These are phyloP conservation scores for Colletotrichum plurivorum DNA, from an alignment of 2,329 filamentous ascomycete genomes.

Conservation along the genomic window DNA sequence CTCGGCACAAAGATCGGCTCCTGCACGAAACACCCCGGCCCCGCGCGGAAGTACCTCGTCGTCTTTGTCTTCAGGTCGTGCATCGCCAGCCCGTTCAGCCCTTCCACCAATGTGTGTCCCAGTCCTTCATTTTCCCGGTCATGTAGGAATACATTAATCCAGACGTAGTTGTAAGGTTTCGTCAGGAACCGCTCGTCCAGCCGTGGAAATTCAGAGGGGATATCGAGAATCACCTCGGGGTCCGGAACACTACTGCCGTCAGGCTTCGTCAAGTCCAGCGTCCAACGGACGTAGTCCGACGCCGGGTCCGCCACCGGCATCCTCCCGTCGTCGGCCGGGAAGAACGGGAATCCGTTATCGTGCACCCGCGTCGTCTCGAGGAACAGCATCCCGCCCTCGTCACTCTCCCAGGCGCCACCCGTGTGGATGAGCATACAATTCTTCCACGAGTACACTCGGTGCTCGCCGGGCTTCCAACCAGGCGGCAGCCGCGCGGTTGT, in stretches of 20 bases:
- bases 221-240: conserved; percentile 50
- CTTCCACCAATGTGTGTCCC: conserved; percentile 8
- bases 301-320: conserved; percentile 51
- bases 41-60: conserved; percentile 48
- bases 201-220: conserved; percentile 59
- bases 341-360: conserved; percentile 36
- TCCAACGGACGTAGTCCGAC: conserved; percentile 58
- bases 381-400: conserved; percentile 10
- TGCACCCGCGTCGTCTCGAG: conserved; percentile 46
- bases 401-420: conserved; percentile 42
- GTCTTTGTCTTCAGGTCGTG: conserved; percentile 11
- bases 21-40: conserved; percentile 51
- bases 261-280: conserved; percentile 52
- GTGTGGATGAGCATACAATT: conserved; percentile 40
- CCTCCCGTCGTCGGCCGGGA: conserved; percentile 44
- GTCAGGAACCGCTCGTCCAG: conserved; percentile 60
- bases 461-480: conserved; percentile 45
- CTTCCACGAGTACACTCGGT: conserved; percentile 40
- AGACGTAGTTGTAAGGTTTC: conserved; percentile 54
- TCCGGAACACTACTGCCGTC: conserved; percentile 46
- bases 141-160: conserved; percentile 52
- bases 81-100: conserved; percentile 36
- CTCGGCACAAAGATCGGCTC: conserved; percentile 59
- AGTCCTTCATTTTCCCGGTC: background rate
- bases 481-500: conserved; percentile 36